These are phyloP conservation scores for Cladosporium sp. DNA, from an alignment of 2,329 filamentous ascomycete species.

Conservation along the genomic window DNA sequence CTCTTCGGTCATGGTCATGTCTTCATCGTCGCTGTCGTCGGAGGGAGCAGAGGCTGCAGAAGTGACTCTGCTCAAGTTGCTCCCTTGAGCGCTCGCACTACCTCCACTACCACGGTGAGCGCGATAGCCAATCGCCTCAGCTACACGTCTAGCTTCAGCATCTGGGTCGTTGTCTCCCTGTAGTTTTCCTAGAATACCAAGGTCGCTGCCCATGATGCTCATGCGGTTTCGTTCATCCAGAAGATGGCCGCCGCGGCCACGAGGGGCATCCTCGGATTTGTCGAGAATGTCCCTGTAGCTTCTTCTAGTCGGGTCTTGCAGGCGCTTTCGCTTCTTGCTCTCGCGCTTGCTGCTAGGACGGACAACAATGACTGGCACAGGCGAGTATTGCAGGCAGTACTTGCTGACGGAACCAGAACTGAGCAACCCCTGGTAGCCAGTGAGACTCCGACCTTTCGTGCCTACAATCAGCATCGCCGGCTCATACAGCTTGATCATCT, in stretches of 20 bases:
- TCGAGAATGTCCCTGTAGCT: constrained; percentile 76
- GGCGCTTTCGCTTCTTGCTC: constrained; percentile 84
- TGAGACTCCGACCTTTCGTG: constrained; percentile 77
- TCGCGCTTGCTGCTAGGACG: constrained; percentile 80
- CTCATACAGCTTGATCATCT: constrained; percentile 87
- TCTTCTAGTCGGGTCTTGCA: constrained; percentile 68
- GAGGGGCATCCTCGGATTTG: constrained; percentile 45
- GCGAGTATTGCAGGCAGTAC: constrained; percentile 90
- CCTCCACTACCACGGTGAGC: constrained; percentile 11
- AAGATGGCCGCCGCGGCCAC: constrained; percentile 48
- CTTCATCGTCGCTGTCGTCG: constrained; percentile 15
- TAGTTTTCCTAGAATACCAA: constrained; percentile 30
- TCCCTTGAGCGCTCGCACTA: constrained; percentile 16
- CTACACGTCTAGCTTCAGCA: constrained; percentile 37
- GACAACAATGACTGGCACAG: constrained; percentile 88
- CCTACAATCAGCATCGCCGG: constrained; percentile 88
- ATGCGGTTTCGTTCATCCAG: constrained; percentile 49
- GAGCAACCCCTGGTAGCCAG: constrained; percentile 79
- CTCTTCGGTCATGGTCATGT: constrained; percentile 12
- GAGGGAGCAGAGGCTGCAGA: constrained; percentile 25
- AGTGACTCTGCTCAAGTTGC: constrained; percentile 22
- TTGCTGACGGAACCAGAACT: constrained; percentile 82
- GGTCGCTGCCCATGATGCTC: constrained; percentile 38
- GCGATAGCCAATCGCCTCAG: constrained; percentile 34
- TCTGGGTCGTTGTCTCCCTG: constrained; percentile 27